Base-by-base conservation (phyloP, 2,329 filamentous ascomycete species). In the Paraconiothyrium sp. region DNA sequence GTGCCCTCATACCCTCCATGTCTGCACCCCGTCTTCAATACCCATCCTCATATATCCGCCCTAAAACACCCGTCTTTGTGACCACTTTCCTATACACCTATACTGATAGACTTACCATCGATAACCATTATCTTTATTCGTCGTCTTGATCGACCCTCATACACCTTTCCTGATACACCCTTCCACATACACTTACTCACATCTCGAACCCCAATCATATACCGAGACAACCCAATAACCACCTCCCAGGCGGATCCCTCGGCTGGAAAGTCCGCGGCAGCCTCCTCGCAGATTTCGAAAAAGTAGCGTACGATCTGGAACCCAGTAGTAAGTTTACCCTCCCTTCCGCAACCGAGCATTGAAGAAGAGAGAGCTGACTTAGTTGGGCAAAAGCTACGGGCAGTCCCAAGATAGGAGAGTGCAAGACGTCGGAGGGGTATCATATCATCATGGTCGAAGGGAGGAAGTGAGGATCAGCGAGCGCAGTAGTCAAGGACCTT, bases 391-490 rank as follows among this genome's bases (percentile, higher is more conserved):
- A 37, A 55, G 52, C 88, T 9, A 89, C 88, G 13, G 82, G 76
- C 13, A 88, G 80, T 61, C 89, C 91, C 1, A 89, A 88, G 72
- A 85, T 86, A 72, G 90, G 83, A 1, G 89, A 93, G 80, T 89
- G 84, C 24, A 93, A 92, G 83, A 93, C 91, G 1, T 84, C 82
- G 0, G 90, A 91, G 79, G 92, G 91, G 0, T 93, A 93, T 81
- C 91, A 94, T 76, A 88, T 94, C 66, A 87, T 94, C 67, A 92
- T 93, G 88, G 91, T 93, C 3, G 88, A 90, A 72, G 88, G 87
- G 54, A 80, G 88, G 73, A 89, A 88, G 75, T 74, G 54, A 51
- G 13, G 8, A 11, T 2, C 6, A 30, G 27, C 27, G 2, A 30
- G 27, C 27, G 27, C 27, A 6, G 27, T 6, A 4, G 27, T 30